Conservation (phyloP, 2,329 filamentous ascomycete genomes). For the Sphaceloma murrayae region DNA sequence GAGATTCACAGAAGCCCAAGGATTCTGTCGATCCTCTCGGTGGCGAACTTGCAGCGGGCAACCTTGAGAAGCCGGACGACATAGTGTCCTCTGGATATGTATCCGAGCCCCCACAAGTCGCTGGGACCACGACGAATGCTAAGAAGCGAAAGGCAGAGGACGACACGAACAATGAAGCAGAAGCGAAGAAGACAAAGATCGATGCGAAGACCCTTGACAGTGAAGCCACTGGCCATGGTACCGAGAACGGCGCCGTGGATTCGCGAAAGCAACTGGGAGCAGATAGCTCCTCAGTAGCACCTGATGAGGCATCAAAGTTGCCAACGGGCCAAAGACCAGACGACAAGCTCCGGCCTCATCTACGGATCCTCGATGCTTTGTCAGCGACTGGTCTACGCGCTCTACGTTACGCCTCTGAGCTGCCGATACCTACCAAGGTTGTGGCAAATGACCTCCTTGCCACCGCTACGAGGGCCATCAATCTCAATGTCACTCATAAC, state of each 20-base stretch:
- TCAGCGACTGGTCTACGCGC: conserved; percentile 90
- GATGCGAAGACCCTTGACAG: too few species aligned
- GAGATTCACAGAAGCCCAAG: too few species aligned
- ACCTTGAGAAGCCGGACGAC: too few species aligned
- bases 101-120: too few species aligned
- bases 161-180: background rate
- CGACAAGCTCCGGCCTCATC: conserved; percentile 33
- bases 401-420: conserved; percentile 80
- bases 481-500: conserved; percentile 78
- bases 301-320: conserved; percentile 16
- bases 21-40: too few species aligned
- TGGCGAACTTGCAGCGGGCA: too few species aligned
- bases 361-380: conserved; percentile 87
- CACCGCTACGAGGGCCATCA: conserved; percentile 51
- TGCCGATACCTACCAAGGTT: conserved; percentile 55
- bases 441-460: conserved; percentile 77
- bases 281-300: conserved; percentile 20
- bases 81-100: too few species aligned
- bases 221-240: too few species aligned
- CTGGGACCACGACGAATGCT: background rate
- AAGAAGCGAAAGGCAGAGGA: background rate
- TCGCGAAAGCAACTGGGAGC: conserved; percentile 5
- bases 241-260: too few species aligned
- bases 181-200: background rate
- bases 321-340: conserved; percentile 12